phyloP scores from a whole-genome alignment of 2,329 filamentous ascomycete genomes.

The Aspergillus floridensis region DNA sequence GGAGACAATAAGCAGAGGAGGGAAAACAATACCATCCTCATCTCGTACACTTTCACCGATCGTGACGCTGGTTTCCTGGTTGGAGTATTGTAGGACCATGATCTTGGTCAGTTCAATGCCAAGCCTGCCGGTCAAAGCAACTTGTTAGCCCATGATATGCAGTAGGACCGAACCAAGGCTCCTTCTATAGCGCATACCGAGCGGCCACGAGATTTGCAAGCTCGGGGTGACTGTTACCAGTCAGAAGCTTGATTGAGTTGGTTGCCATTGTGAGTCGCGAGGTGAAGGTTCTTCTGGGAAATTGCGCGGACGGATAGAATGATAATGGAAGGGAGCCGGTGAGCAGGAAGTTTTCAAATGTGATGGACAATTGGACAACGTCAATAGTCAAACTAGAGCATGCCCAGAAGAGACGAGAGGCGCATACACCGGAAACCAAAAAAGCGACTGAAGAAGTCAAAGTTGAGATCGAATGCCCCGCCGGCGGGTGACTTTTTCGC shows the following conservation, averaged over 20 bases:
- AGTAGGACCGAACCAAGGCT: neutral
- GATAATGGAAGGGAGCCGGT: constrained; percentile 8
- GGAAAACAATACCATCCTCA: constrained; percentile 70
- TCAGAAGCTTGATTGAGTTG: constrained; percentile 72
- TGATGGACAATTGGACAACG: neutral
- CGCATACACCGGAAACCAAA: neutral
- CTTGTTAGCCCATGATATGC: constrained; percentile 7
- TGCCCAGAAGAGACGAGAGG: neutral
- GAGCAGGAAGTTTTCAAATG: neutral
- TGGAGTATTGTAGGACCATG: constrained; percentile 66
- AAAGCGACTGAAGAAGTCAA: constrained; percentile 3
- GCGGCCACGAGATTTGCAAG: constrained; percentile 68
- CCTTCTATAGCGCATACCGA: constrained; percentile 49
- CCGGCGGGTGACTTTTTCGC: constrained; percentile 16
- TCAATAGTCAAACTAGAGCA: neutral
- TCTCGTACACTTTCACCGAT: constrained; percentile 95
- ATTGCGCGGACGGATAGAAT: constrained; percentile 1
- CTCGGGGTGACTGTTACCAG: constrained; percentile 71
- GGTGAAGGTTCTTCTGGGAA: neutral
- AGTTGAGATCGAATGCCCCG: constrained; percentile 10
- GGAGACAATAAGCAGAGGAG: constrained; percentile 10
- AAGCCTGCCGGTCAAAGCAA: constrained; percentile 45
- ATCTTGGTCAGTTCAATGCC: constrained; percentile 68
- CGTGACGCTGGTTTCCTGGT: constrained; percentile 66
- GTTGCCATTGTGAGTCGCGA: constrained; percentile 55